Conservation (phyloP, 2,329 filamentous ascomycete species). For the Ophiostoma novo-ulmi region DNA sequence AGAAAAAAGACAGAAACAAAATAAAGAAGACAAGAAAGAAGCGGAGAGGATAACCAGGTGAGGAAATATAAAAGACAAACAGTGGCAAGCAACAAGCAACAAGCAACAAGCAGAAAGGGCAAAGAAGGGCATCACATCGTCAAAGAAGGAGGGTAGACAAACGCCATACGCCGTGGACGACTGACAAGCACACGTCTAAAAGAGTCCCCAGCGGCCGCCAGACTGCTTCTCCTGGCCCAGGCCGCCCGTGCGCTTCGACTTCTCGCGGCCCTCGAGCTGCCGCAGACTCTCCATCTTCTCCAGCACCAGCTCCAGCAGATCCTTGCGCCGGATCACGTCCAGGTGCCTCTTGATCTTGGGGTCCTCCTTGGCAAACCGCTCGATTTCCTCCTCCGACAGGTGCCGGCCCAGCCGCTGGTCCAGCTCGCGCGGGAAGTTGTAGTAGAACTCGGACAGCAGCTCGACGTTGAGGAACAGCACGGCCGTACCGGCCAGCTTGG, state of each 20-base stretch:
- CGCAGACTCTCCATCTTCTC: slow-evolving; percentile 92
- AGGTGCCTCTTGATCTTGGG: slow-evolving; percentile 83
- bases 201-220: slow-evolving; percentile 26
- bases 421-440: slow-evolving; percentile 90
- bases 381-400: slow-evolving; percentile 72
- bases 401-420: slow-evolving; percentile 80
- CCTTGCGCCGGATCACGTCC: slow-evolving; percentile 87
- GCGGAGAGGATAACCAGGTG: slow-evolving; percentile 11
- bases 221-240: slow-evolving; percentile 20
- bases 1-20: neutral
- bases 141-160: slow-evolving; percentile 6
- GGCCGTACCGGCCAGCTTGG: slow-evolving; percentile 89
- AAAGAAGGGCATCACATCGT: slow-evolving; percentile 12
- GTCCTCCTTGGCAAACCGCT: slow-evolving; percentile 88
- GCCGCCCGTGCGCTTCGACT: slow-evolving; percentile 47
- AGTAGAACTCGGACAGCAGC: slow-evolving; percentile 93
- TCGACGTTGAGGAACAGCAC: slow-evolving; percentile 98
- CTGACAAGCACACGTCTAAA: slow-evolving; percentile 7
- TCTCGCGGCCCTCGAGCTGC: slow-evolving; percentile 72
- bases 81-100: neutral
- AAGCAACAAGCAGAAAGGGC: neutral
- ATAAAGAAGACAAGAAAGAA: slow-evolving; percentile 2
- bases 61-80: neutral
- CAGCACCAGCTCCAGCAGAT: slow-evolving; percentile 84
- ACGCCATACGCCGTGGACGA: neutral